phyloP scores from a whole-genome alignment of 495 filamentous ascomycete genomes.

The Oleoguttula mirabilis region DNA sequence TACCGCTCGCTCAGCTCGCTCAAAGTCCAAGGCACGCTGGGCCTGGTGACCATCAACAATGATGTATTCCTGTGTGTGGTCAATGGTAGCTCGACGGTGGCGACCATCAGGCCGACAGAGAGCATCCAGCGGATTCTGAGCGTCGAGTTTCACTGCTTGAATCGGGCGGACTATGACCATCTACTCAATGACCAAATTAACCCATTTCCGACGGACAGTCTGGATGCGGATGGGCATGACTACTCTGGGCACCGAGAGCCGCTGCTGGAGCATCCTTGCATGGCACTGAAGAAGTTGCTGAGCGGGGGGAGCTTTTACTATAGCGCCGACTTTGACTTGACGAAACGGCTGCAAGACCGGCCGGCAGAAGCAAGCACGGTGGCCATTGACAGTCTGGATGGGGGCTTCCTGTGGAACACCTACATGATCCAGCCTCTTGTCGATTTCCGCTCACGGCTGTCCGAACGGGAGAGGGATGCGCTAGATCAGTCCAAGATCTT shows the following conservation, averaged over 20 bases:
- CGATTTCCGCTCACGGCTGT: constrained; percentile 69
- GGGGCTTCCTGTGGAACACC: constrained; percentile 90
- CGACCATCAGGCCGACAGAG: constrained; percentile 74
- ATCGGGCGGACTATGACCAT: constrained; percentile 67
- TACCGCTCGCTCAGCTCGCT: constrained; percentile 61
- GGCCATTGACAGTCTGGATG: constrained; percentile 50
- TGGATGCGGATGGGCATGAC: constrained; percentile 38
- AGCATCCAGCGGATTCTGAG: constrained; percentile 72
- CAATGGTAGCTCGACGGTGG: constrained; percentile 61
- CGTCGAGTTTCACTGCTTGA: constrained; percentile 90
- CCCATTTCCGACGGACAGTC: constrained; percentile 39
- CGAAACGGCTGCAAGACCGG: constrained; percentile 86
- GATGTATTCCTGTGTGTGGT: constrained; percentile 94
- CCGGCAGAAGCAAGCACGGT: constrained; percentile 27
- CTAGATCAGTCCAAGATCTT: constrained; percentile 78
- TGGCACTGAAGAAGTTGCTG: constrained; percentile 79
- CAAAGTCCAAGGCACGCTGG: constrained; percentile 78
- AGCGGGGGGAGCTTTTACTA: constrained; percentile 97
- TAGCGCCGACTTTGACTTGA: constrained; percentile 91
- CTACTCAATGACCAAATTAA: constrained; percentile 50
- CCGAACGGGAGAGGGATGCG: constrained; percentile 54
- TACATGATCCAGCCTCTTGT: constrained; percentile 94
- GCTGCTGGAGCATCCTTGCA: constrained; percentile 70
- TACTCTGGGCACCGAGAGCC: constrained; percentile 52
- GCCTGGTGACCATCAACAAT: constrained; percentile 68